Evolutionary conservation across 2,329 filamentous ascomycete species (phyloP), one percentile per base, ranked within the genome.

Genomic region (Verruconis gallopava): DNA sequence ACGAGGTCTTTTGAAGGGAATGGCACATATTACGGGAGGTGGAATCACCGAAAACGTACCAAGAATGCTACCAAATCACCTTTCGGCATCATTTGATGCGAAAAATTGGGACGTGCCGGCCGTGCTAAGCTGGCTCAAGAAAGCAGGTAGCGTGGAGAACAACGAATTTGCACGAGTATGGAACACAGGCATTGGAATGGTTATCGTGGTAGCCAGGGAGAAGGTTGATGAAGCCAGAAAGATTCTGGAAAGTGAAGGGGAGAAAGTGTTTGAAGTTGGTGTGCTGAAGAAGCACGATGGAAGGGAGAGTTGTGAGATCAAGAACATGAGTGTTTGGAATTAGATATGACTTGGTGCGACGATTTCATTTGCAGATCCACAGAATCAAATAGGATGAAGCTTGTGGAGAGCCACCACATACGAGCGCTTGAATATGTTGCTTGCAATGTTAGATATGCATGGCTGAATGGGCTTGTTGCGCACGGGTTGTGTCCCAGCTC

Each of bases 11-110:
- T 70, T 96, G 60, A 93, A 94, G 66, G 91, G 91, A 41, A 81
- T 96, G 60, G 83, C 91, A 9, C 91, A 98, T 64, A 96, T 98
- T 65, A 98, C 91, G 0, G 91, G 91, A 39, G 91, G 91, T 47
- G 91, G 91, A 9, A 73, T 98, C 15, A 70, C 81, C 14, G 91
- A 98, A 64, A 98, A 98, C 60, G 81, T 98, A 19, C 91, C 91
- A 21, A 79, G 91, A 49, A 93, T 93, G 82, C 71, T 98, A 14
- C 91, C 91, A 2, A 61, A 72, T 22, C 68, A 78, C 36, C 74
- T 98, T 4, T 74, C 81, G 2, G 89, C 86, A 2, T 76, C 85
- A 56, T 77, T 98, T 43, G 81, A 94, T 53, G 81, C 82, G 37
- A 66, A 69, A 33, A 64, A 73, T 1, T 98, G 88, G 85, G 60